Evolutionary conservation across 768 basidiomycete species (phyloP).

Genomic region (Termitomyces sp.): DNA sequence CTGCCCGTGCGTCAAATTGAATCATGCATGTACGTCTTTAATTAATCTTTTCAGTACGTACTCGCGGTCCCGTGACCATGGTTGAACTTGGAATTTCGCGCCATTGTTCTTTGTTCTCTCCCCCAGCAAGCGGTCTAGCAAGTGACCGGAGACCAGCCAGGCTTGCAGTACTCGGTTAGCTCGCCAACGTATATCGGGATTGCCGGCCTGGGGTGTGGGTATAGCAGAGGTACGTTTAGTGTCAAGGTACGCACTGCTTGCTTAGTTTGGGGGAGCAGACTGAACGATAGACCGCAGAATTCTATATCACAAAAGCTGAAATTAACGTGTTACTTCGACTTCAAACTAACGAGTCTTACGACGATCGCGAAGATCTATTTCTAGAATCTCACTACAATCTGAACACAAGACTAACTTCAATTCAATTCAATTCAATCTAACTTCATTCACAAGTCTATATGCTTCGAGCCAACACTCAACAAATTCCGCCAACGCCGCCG

Average conservation of each 20-base stretch:
- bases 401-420: background rate
- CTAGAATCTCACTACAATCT: too few relatives aligned
- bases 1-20: too few relatives aligned
- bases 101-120: conserved; percentile 11
- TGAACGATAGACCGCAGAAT: background rate
- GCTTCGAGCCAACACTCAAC: conserved; percentile 2
- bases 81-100: conserved; percentile 7
- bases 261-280: background rate
- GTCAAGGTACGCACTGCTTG: background rate
- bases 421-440: background rate
- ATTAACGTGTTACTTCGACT: conserved; percentile 19
- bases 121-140: conserved; percentile 10
- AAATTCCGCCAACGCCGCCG: conserved; percentile 2
- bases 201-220: conserved; percentile 13
- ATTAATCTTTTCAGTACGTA: background rate
- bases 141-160: conserved; percentile 12
- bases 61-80: conserved; percentile 13
- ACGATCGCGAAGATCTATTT: background rate
- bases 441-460: conserved; percentile 2
- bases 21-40: too few relatives aligned
- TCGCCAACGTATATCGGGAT: background rate
- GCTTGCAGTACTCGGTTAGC: conserved; percentile 4
- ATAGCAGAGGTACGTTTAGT: conserved; percentile 9
- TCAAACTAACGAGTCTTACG: conserved; percentile 15
- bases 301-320: conserved; percentile 12